phyloP scores from a whole-genome alignment of 139 green algal genomes.

The Tetradesmus lagerheimii region DNA sequence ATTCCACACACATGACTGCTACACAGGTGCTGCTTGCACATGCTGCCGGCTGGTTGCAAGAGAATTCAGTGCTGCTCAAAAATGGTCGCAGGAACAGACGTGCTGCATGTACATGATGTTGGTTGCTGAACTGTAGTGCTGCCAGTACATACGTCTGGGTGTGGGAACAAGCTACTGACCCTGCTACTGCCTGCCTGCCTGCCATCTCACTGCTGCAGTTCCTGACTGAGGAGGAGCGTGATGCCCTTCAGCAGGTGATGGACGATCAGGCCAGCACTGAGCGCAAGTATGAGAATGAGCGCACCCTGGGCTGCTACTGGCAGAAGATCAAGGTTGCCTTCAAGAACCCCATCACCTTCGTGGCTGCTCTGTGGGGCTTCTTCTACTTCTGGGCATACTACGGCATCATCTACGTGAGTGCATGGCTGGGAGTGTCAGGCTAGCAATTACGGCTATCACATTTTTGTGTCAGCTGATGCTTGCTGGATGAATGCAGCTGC shows the following conservation, averaged over 20 bases:
- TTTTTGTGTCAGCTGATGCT: background rate
- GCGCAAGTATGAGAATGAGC: slow-evolving; percentile 30
- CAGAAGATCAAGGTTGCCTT: slow-evolving; percentile 29
- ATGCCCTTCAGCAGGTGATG: slow-evolving; percentile 41
- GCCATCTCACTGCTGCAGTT: slow-evolving; percentile 45
- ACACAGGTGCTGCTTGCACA: too few relatives aligned
- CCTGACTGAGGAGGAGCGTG: slow-evolving; percentile 61
- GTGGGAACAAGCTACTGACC: too few relatives aligned
- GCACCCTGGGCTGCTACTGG: slow-evolving; percentile 26
- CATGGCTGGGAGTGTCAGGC: background rate
- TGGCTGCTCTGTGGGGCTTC: slow-evolving; percentile 19
- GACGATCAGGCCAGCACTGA: slow-evolving; percentile 15
- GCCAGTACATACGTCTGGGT: background rate
- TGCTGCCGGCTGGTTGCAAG: too few relatives aligned
- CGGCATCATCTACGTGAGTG: slow-evolving; percentile 41
- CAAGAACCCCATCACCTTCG: slow-evolving; percentile 38
- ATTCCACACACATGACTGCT: too few relatives aligned
- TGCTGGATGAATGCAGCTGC: too few relatives aligned
- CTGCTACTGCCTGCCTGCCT: background rate
- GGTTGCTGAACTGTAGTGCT: too few relatives aligned
- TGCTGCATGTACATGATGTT: too few relatives aligned
- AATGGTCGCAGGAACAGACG: too few relatives aligned
- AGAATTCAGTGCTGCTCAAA: too few relatives aligned
- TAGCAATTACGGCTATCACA: background rate
- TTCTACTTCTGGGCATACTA: slow-evolving; percentile 51